Evolutionary conservation across 371 early-diverging fungal genomes (phyloP).

Genomic region (Circinella minor): DNA sequence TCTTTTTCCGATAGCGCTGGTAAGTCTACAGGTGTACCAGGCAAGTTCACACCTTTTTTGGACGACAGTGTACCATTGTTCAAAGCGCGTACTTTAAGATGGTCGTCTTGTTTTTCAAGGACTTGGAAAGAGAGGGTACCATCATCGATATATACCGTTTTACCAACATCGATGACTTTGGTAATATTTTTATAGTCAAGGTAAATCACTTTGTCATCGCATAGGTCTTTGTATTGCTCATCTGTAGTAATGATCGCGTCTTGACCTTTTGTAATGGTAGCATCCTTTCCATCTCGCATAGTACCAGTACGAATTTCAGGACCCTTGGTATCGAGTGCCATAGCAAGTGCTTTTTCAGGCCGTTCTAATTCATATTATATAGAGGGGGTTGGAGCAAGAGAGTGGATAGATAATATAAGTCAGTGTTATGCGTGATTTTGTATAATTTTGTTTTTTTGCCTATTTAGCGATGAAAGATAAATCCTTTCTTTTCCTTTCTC

Average conservation of each 20-base stretch:
- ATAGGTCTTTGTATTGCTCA: slow-evolving; percentile 59
- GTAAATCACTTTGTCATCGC: slow-evolving; percentile 76
- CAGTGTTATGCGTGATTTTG: too few species aligned
- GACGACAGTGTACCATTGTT: slow-evolving; percentile 74
- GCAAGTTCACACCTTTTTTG: slow-evolving; percentile 88
- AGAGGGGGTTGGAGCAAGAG: too few species aligned
- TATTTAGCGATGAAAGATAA: background rate
- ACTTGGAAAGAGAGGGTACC: slow-evolving; percentile 83
- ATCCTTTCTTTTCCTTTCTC: too few species aligned
- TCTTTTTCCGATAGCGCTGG: slow-evolving; percentile 95
- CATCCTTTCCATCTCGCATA: slow-evolving; percentile 58
- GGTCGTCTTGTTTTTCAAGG: slow-evolving; percentile 60
- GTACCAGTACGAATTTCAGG: slow-evolving; percentile 85
- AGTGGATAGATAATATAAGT: too few species aligned
- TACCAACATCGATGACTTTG: slow-evolving; percentile 76
- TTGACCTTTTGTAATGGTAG: slow-evolving; percentile 65
- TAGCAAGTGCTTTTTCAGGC: slow-evolving; percentile 59
- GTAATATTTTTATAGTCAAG: slow-evolving; percentile 88
- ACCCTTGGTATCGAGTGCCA: slow-evolving; percentile 89
- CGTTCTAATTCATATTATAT: slow-evolving; percentile 11
- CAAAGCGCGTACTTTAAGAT: slow-evolving; percentile 70
- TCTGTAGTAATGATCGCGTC: slow-evolving; percentile 82
- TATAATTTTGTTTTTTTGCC: background rate
- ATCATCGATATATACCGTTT: slow-evolving; percentile 84
- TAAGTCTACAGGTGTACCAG: slow-evolving; percentile 79